phyloP scores from a whole-genome alignment of 2,329 filamentous ascomycete species.

The Tolypocladium cylindrosporum region DNA sequence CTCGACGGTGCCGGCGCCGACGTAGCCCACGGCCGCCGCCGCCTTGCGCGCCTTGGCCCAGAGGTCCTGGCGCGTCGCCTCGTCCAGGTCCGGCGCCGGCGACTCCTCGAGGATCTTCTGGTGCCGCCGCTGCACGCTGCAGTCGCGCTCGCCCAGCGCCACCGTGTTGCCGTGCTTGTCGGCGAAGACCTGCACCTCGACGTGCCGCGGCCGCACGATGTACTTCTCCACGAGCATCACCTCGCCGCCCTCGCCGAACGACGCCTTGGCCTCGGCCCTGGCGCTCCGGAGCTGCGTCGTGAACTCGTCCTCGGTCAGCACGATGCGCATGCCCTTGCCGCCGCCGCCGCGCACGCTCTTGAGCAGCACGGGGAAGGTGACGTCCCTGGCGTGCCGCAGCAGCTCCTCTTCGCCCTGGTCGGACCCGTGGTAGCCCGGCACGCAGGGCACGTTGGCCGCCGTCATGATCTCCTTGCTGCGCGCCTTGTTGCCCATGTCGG shows the following conservation, averaged over 20 bases:
- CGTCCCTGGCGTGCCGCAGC: slow-evolving; percentile 59
- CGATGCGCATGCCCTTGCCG: slow-evolving; percentile 77
- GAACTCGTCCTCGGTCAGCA: slow-evolving; percentile 59
- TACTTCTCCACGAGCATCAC: slow-evolving; percentile 81
- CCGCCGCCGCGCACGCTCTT: slow-evolving; percentile 77
- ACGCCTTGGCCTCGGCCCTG: slow-evolving; percentile 62
- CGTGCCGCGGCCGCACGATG: slow-evolving; percentile 68
- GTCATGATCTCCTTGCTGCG: slow-evolving; percentile 96
- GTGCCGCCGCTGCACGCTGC: slow-evolving; percentile 75
- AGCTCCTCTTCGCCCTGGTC: slow-evolving; percentile 62
- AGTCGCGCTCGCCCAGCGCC: slow-evolving; percentile 80
- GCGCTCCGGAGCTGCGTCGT: slow-evolving; percentile 60
- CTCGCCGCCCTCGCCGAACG: slow-evolving; percentile 71
- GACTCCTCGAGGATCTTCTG: slow-evolving; percentile 90
- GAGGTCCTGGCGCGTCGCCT: slow-evolving; percentile 47
- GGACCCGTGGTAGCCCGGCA: slow-evolving; percentile 85
- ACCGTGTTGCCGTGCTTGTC: slow-evolving; percentile 71
- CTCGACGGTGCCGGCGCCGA: slow-evolving; percentile 83
- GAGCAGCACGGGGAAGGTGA: slow-evolving; percentile 60
- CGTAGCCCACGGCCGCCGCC: slow-evolving; percentile 70
- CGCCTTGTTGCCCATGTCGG: slow-evolving; percentile 90
- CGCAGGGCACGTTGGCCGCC: slow-evolving; percentile 86
- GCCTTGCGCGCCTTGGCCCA: slow-evolving; percentile 58
- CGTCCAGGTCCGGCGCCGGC: slow-evolving; percentile 60
- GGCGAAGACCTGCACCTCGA: slow-evolving; percentile 86